Percentiles rank a stretch among this genome's conserved stretches.
Conservation (phyloP, 83 land plant genomes). For the Diphasiastrum complanatum region DNA sequence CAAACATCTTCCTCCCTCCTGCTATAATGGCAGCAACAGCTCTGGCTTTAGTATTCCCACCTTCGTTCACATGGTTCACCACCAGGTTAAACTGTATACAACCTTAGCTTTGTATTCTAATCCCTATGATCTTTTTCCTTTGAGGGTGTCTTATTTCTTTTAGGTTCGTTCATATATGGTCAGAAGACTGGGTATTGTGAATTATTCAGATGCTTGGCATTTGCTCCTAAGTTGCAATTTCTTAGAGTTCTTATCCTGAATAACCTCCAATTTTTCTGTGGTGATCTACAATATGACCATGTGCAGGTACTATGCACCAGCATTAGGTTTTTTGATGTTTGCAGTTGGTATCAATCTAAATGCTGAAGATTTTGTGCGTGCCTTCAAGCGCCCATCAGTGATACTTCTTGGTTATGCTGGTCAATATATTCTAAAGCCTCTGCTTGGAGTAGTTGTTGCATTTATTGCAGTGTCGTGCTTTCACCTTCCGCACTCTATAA, state of each 20-base stretch:
- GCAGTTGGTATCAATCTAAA: constrained; percentile 93
- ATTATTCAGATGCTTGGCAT: too few species aligned
- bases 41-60: constrained; percentile 76
- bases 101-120: too few species aligned
- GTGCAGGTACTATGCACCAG: constrained; percentile 91
- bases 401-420: constrained; percentile 80
- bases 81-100: constrained; percentile 45
- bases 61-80: constrained; percentile 92
- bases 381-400: constrained; percentile 61
- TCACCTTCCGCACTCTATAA: constrained; percentile 65
- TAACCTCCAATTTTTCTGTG: too few species aligned
- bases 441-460: constrained; percentile 71
- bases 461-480: constrained; percentile 45
- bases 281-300: too few species aligned
- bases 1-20: constrained; percentile 67
- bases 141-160: too few species aligned
- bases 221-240: too few species aligned
- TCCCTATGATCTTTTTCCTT: too few species aligned
- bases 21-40: constrained; percentile 61
- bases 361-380: constrained; percentile 67
- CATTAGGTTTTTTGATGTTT: constrained; percentile 95
- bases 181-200: too few species aligned
- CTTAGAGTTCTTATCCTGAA: too few species aligned
- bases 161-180: too few species aligned
- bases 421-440: constrained; percentile 74